Evolutionary conservation across 2,329 filamentous ascomycete species (phyloP).

Genomic region (Orbilia brochopaga): DNA sequence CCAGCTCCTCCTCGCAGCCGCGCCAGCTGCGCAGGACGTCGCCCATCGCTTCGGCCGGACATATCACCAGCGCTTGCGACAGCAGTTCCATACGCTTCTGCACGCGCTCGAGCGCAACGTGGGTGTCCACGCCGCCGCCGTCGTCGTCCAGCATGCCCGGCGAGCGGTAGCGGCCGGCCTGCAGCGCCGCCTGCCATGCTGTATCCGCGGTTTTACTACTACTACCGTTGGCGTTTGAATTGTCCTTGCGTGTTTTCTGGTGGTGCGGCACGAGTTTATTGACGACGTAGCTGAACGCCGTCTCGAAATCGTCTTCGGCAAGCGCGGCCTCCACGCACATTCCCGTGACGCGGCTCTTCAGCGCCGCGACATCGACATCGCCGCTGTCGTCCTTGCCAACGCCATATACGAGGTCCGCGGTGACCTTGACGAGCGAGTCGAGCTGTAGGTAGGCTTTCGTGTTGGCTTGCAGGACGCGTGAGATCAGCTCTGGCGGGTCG

Average conservation of each 20-base stretch:
- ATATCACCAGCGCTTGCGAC: constrained; percentile 74
- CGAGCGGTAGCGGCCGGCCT: constrained; percentile 75
- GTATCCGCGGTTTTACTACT: constrained; percentile 61
- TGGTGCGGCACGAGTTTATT: constrained; percentile 66
- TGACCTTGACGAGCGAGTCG: constrained; percentile 74
- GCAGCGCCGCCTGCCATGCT: constrained; percentile 78
- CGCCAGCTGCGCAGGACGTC: constrained; percentile 78
- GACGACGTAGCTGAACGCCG: constrained; percentile 81
- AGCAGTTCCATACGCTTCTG: constrained; percentile 83
- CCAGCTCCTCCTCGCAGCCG: constrained; percentile 78
- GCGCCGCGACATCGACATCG: constrained; percentile 57
- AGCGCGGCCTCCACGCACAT: constrained; percentile 82
- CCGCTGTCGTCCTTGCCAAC: constrained; percentile 57
- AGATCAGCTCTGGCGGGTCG: constrained; percentile 75
- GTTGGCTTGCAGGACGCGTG: constrained; percentile 77
- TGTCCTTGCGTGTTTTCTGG: constrained; percentile 29
- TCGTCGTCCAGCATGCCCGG: constrained; percentile 67
- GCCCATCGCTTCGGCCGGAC: constrained; percentile 71
- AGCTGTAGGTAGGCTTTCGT: constrained; percentile 74
- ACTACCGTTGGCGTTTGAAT: constrained; percentile 9
- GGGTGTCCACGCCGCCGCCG: constrained; percentile 56
- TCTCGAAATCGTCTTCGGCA: constrained; percentile 80
- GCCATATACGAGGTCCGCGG: constrained; percentile 69
- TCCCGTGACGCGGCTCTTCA: constrained; percentile 72
- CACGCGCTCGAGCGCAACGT: constrained; percentile 67